These are phyloP conservation scores for Capronia americana DNA, from an alignment of 2,329 filamentous ascomycete genomes.

Conservation along the genomic window DNA sequence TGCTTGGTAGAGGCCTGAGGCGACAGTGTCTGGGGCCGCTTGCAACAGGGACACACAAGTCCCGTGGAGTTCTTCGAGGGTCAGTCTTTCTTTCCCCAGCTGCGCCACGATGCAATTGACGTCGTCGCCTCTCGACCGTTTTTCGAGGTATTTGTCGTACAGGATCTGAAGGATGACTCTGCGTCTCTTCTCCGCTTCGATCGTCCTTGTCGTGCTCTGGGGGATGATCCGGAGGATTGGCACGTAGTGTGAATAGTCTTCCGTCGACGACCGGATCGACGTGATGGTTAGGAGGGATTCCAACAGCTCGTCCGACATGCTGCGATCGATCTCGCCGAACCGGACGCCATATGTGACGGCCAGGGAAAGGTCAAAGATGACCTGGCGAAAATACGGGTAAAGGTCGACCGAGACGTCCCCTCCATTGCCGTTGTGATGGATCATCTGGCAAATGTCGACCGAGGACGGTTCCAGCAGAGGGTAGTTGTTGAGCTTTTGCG, in stretches of 20 bases:
- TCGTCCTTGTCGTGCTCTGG: neutral
- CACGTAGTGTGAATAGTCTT: conserved; percentile 11
- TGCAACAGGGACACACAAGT: conserved; percentile 22
- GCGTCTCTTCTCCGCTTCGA: neutral
- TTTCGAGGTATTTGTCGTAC: conserved; percentile 15
- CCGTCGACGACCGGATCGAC: conserved; percentile 10
- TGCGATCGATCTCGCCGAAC: conserved; percentile 11
- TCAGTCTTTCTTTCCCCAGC: conserved; percentile 9
- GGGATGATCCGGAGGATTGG: conserved; percentile 11
- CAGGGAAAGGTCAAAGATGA: conserved; percentile 18
- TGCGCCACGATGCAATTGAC: conserved; percentile 18
- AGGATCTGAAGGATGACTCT: neutral
- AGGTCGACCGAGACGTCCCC: conserved; percentile 6
- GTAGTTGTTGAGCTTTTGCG: no score
- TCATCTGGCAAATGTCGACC: neutral
- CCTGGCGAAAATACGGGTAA: conserved; percentile 9
- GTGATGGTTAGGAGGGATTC: conserved; percentile 8
- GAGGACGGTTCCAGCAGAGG: conserved; percentile 18
- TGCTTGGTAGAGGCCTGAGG: conserved; percentile 15
- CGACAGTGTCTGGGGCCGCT: conserved; percentile 25
- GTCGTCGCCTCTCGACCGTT: neutral
- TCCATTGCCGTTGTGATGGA: conserved; percentile 7
- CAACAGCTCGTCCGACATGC: neutral
- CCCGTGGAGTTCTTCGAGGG: conserved; percentile 17
- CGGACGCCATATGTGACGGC: conserved; percentile 18